Percentiles rank a stretch among this genome's conserved stretches.
Conservation (phyloP, 2,329 filamentous ascomycete species). For the Mollisia scopiformis region DNA sequence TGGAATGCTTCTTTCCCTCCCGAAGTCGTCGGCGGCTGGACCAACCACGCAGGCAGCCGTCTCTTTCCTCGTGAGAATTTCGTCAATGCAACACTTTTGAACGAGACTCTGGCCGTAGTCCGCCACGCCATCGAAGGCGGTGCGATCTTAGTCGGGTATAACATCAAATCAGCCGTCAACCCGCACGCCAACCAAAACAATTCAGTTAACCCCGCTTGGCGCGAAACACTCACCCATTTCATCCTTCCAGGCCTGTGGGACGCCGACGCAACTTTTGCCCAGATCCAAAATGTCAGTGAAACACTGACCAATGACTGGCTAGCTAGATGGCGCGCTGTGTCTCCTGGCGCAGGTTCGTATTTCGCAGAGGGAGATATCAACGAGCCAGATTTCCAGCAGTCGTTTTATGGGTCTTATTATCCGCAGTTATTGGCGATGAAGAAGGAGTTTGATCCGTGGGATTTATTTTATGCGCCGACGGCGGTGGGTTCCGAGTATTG, state of each 20-base stretch:
- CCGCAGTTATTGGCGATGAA: constrained; percentile 47
- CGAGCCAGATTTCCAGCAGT: constrained; percentile 44
- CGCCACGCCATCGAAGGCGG: constrained; percentile 37
- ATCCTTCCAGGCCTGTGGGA: constrained; percentile 18
- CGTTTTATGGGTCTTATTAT: constrained; percentile 43
- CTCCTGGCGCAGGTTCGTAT: constrained; percentile 45
- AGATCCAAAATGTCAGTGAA: constrained; percentile 47
- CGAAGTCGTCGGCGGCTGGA: constrained; percentile 37
- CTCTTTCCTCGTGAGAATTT: constrained; percentile 45
- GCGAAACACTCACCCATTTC: constrained; percentile 20
- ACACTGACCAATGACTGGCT: constrained; percentile 22
- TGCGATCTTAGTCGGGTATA: constrained; percentile 37
- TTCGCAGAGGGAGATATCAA: constrained; percentile 53
- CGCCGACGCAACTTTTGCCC: constrained; percentile 44
- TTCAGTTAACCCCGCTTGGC: constrained; percentile 40
- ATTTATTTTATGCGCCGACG: constrained; percentile 40
- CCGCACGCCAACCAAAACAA: constrained; percentile 35
- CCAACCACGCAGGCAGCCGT: constrained; percentile 41
- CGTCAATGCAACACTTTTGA: constrained; percentile 31
- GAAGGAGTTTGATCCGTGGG: constrained; percentile 48
- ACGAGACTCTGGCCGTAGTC: constrained; percentile 35
- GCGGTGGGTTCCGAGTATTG: constrained; percentile 27
- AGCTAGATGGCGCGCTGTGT: constrained; percentile 16
- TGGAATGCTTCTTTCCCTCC: constrained; percentile 46
- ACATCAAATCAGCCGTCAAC: constrained; percentile 26